Conservation (phyloP, 805 yeast genomes). For the Starmera caribaea region DNA sequence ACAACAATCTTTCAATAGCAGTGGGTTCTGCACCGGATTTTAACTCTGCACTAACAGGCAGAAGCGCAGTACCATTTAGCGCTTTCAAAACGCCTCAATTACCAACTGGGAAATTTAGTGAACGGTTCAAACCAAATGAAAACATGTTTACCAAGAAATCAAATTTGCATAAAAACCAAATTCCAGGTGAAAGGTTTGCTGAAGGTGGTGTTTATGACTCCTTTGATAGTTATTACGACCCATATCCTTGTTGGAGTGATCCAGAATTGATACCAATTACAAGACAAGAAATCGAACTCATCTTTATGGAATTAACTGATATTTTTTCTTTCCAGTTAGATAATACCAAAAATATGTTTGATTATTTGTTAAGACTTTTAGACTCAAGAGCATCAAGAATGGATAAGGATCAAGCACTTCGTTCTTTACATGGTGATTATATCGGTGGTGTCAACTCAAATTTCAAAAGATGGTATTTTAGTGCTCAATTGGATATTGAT, state of each 20-base stretch:
- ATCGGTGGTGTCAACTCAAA: slow-evolving; percentile 65
- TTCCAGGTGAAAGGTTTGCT: slow-evolving; percentile 27
- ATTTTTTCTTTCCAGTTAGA: slow-evolving; percentile 65
- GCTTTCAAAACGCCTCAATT: slow-evolving; percentile 93
- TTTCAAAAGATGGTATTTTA: slow-evolving; percentile 70
- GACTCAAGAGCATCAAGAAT: slow-evolving; percentile 65
- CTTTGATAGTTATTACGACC: slow-evolving; percentile 35
- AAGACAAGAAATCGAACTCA: slow-evolving; percentile 43
- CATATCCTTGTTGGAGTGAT: slow-evolving; percentile 43
- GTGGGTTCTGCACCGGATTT: slow-evolving; percentile 10
- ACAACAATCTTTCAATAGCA: slow-evolving; percentile 2
- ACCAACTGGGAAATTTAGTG: slow-evolving; percentile 62
- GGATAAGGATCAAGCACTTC: slow-evolving; percentile 45
- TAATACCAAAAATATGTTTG: slow-evolving; percentile 57
- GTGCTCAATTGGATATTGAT: slow-evolving; percentile 56
- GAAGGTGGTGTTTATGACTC: slow-evolving; percentile 32
- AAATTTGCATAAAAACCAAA: slow-evolving; percentile 17
- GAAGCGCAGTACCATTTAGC: slow-evolving; percentile 61
- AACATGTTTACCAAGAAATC: slow-evolving; percentile 8
- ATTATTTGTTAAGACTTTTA: slow-evolving; percentile 47
- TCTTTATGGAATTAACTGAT: slow-evolving; percentile 40
- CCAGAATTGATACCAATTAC: slow-evolving; percentile 34
- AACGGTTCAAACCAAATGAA: slow-evolving; percentile 23
- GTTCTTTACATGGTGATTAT: slow-evolving; percentile 61
- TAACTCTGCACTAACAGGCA: slow-evolving; percentile 20